phyloP scores from a whole-genome alignment of 148 eudicot species.

The Diospyros lotus region DNA sequence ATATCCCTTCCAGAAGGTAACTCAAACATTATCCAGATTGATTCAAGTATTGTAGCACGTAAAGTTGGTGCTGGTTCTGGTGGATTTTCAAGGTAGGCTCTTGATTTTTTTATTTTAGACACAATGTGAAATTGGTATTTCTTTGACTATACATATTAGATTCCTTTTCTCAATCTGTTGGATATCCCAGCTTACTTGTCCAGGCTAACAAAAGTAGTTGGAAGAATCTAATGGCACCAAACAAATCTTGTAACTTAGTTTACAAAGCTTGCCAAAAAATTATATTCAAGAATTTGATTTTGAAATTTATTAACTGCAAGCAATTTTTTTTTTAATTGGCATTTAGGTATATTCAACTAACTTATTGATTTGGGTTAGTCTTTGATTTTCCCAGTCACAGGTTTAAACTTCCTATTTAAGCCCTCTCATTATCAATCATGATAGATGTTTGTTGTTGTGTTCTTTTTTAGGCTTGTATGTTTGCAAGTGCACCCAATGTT shows the following conservation, averaged over 20 bases:
- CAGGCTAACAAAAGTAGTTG: not conserved
- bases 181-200: not conserved
- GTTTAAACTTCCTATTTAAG: not conserved
- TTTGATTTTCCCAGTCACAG: not conserved
- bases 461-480: constrained; percentile 80
- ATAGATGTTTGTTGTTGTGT: not conserved
- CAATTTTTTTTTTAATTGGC: too few species aligned
- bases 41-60: constrained; percentile 74
- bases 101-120: not conserved
- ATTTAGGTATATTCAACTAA: too few species aligned
- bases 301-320: too few species aligned
- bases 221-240: not conserved
- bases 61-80: constrained; percentile 98
- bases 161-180: not conserved
- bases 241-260: not conserved
- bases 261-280: not conserved
- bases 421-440: not conserved
- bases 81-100: constrained; percentile 84
- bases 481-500: constrained; percentile 90
- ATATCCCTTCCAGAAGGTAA: constrained; percentile 52
- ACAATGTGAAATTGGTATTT: not conserved
- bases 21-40: constrained; percentile 42
- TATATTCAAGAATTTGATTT: too few species aligned
- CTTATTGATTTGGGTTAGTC: too few species aligned
- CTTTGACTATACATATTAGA: too few species aligned